phyloP scores from a whole-genome alignment of 192 early-diverging fungal species.

The Coemansia sp. region DNA sequence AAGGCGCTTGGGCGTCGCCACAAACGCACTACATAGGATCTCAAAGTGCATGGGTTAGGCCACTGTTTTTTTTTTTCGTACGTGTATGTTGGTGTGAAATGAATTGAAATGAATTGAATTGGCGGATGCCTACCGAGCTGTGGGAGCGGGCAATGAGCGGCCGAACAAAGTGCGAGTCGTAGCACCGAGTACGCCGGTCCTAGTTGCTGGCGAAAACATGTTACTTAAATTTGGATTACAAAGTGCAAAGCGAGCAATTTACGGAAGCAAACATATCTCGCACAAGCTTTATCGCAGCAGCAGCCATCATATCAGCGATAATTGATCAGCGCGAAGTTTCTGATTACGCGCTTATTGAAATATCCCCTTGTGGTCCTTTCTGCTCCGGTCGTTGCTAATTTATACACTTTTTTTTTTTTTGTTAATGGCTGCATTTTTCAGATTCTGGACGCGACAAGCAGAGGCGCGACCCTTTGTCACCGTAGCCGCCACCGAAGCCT shows the following conservation, averaged over 20 bases:
- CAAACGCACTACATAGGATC: conserved; percentile 37
- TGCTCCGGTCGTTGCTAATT: too few relatives aligned
- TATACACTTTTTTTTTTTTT: conserved; percentile 2
- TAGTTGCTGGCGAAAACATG: conserved; percentile 43
- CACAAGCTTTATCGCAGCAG: too few relatives aligned
- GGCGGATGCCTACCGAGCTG: conserved; percentile 27
- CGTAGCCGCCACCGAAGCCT: conserved; percentile 54
- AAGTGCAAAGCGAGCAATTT: too few relatives aligned
- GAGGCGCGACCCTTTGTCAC: conserved; percentile 55
- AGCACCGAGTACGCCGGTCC: conserved; percentile 24
- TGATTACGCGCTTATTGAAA: background rate
- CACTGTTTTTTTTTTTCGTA: background rate
- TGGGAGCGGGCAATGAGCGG: conserved; percentile 17
- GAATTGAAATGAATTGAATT: background rate
- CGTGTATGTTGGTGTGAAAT: background rate
- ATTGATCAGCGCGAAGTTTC: too few relatives aligned
- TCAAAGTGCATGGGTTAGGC: background rate
- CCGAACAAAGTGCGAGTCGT: conserved; percentile 22
- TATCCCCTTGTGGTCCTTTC: conserved; percentile 5
- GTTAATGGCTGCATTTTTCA: conserved; percentile 51
- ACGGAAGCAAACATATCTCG: too few relatives aligned
- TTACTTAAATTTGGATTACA: background rate
- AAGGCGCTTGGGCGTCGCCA: conserved; percentile 39
- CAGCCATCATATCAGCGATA: too few relatives aligned
- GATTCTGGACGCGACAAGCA: conserved; percentile 58